Evolutionary conservation across 208 protist species (phyloP).

Genomic region (Borovskyia barvae): DNA sequence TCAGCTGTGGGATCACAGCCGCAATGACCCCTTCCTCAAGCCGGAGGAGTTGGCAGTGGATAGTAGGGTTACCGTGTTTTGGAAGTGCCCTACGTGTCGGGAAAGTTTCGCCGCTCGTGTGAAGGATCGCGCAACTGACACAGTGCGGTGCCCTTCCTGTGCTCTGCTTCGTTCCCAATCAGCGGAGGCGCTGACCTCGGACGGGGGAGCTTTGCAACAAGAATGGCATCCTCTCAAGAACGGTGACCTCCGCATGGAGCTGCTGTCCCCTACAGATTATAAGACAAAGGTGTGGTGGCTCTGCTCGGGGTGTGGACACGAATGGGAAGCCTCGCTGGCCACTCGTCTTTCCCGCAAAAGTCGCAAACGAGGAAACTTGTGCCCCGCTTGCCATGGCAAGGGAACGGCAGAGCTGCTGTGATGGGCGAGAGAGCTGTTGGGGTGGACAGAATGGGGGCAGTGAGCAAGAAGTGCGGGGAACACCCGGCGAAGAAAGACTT

Average conservation of each 20-base stretch:
- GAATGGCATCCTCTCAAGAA: constrained; percentile 87
- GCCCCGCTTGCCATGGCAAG: constrained; percentile 57
- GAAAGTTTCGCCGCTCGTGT: constrained; percentile 65
- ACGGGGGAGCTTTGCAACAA: constrained; percentile 45
- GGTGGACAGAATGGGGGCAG: background rate
- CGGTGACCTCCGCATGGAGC: constrained; percentile 66
- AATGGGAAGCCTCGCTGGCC: constrained; percentile 70
- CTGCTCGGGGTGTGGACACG: constrained; percentile 66
- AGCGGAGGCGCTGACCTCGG: constrained; percentile 23
- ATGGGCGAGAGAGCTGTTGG: too few species aligned
- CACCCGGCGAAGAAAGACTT: too few species aligned
- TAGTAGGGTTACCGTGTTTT: constrained; percentile 45
- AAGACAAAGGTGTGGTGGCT: constrained; percentile 84
- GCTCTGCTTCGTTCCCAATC: constrained; percentile 30
- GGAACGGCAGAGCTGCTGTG: constrained; percentile 13
- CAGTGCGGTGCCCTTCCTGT: constrained; percentile 61
- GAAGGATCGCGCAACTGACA: constrained; percentile 55
- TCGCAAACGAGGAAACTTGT: constrained; percentile 29
- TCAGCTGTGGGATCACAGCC: constrained; percentile 45
- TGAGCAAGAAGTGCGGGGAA: background rate
- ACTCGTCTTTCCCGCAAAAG: constrained; percentile 32
- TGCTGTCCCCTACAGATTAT: constrained; percentile 38
- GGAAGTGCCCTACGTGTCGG: constrained; percentile 54
- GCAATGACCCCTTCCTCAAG: constrained; percentile 69
- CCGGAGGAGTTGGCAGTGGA: constrained; percentile 36